phyloP scores from a whole-genome alignment of 768 basidiomycete genomes.

The Lactarius pseudohatsudake region DNA sequence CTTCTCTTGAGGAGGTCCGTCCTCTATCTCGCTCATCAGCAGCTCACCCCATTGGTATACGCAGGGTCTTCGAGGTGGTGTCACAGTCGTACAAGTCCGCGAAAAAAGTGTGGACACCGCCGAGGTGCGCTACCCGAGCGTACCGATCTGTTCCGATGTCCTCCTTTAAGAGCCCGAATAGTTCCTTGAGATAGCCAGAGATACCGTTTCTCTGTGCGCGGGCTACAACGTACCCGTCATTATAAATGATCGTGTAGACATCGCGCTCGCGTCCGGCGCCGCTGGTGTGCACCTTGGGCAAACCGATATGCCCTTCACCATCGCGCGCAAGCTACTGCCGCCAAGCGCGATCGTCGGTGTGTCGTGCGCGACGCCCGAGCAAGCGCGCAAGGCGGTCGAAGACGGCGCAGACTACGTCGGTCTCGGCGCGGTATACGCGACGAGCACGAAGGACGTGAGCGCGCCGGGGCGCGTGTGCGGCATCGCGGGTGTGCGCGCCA shows the following conservation, averaged over 20 bases:
- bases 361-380: constrained; percentile 66
- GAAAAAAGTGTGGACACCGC: constrained; percentile 83
- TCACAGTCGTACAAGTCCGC: constrained; percentile 85
- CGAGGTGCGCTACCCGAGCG: constrained; percentile 52
- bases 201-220: constrained; percentile 70
- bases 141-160: neutral
- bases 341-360: constrained; percentile 73
- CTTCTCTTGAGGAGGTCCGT: constrained; percentile 25
- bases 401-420: constrained; percentile 84
- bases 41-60: neutral
- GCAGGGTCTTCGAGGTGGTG: constrained; percentile 81
- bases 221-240: constrained; percentile 78
- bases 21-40: neutral
- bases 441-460: constrained; percentile 72
- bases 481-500: constrained; percentile 64
- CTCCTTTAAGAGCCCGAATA: constrained; percentile 34
- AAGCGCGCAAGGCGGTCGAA: constrained; percentile 60
- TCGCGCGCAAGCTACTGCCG: constrained; percentile 70
- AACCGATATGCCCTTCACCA: constrained; percentile 70
- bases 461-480: constrained; percentile 57
- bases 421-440: constrained; percentile 81
- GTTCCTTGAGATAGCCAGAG: constrained; percentile 75
- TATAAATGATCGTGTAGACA: constrained; percentile 87
- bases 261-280: constrained; percentile 74
- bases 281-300: constrained; percentile 90